Evolutionary conservation across 1,139 yeast species (phyloP), one percentile per base, ranked within the genome.

Genomic region (Lodderomyces parapsilosis): DNA sequence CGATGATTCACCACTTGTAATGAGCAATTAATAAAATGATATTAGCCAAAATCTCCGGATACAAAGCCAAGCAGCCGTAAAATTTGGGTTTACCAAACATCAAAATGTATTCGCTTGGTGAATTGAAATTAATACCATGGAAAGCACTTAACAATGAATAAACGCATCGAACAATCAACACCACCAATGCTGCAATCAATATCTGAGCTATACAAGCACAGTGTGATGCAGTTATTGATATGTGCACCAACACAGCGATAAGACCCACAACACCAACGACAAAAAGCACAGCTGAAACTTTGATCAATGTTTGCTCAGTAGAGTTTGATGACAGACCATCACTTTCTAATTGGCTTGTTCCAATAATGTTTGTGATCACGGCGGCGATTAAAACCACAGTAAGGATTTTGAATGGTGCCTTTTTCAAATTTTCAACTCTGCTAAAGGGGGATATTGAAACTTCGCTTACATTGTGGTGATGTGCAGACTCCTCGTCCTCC

Each of bases 61-160:
- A 27, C 18, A 48, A 43, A 2, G 46, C 50, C 43, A 49, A 33
- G 25, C 45, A 48, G 11, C 47, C 38, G 30, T 49, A 48, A 40
- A 45, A 48, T 35, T 43, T 33, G 10, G 41, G 45, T 9, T 41
- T n/a, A 14, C 52, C 53, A 47, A 49, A 47, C 11, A 41, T 42
- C 20, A 49, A 41, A 41, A 48, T 47, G 25, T 45, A 49, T 33
- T 42, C 34, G 40, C 44, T 47, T 14, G 50, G 50, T 7, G 30
- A 20, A 19, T 17, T 36, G 17, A 44, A 48, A 22, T 37, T 17
- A 6, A 47, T 24, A 4, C 52, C 51, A 39, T 48, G 43, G 35
- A 49, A 49, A 25, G 49, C 45, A 27, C 38, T 38, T 10, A 48
- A 6, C 15, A 49, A 22, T n/a, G 52, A 46, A 33, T 48, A 49